phyloP scores from a whole-genome alignment of 1,139 yeast species.

The Candida smagusa region DNA sequence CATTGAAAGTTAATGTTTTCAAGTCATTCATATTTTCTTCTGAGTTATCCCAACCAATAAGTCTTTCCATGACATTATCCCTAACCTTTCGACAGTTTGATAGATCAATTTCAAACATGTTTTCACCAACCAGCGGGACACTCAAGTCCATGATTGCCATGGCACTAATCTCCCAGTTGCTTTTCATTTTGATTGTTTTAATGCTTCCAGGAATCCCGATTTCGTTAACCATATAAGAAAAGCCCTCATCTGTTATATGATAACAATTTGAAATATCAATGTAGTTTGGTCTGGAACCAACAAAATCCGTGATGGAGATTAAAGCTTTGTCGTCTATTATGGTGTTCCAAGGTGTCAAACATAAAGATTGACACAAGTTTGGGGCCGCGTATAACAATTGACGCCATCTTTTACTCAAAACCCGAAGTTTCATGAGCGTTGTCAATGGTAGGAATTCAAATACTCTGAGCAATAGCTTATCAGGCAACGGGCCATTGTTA shows the following conservation, averaged over 20 bases:
- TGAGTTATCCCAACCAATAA: slow-evolving; percentile 52
- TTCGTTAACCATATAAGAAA: slow-evolving; percentile 65
- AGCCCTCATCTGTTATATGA: slow-evolving; percentile 74
- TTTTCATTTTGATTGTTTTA: slow-evolving; percentile 54
- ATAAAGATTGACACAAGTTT: slow-evolving; percentile 46
- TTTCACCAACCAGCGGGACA: slow-evolving; percentile 59
- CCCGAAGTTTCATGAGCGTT: slow-evolving; percentile 53
- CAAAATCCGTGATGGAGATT: slow-evolving; percentile 61
- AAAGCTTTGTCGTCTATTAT: slow-evolving; percentile 56
- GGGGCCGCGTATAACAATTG: slow-evolving; percentile 60
- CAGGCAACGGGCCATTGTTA: slow-evolving; percentile 55
- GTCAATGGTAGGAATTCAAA: slow-evolving; percentile 54
- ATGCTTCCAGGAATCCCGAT: slow-evolving; percentile 65
- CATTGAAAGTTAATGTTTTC: slow-evolving; percentile 7
- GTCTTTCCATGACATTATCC: slow-evolving; percentile 65
- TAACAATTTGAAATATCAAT: slow-evolving; percentile 71
- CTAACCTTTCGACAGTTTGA: slow-evolving; percentile 72
- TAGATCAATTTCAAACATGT: slow-evolving; percentile 58
- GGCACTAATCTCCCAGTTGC: slow-evolving; percentile 76
- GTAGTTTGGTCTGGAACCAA: slow-evolving; percentile 59
- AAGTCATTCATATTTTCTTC: slow-evolving; percentile 9
- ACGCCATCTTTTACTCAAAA: slow-evolving; percentile 64
- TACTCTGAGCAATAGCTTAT: slow-evolving; percentile 48
- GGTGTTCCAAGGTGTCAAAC: slow-evolving; percentile 60
- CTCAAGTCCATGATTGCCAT: slow-evolving; percentile 79